Percentiles rank a stretch among this genome's conserved stretches.
These are phyloP conservation scores for Babesia ovis DNA, from an alignment of 169 alveolate genomes.

Conservation along the genomic window DNA sequence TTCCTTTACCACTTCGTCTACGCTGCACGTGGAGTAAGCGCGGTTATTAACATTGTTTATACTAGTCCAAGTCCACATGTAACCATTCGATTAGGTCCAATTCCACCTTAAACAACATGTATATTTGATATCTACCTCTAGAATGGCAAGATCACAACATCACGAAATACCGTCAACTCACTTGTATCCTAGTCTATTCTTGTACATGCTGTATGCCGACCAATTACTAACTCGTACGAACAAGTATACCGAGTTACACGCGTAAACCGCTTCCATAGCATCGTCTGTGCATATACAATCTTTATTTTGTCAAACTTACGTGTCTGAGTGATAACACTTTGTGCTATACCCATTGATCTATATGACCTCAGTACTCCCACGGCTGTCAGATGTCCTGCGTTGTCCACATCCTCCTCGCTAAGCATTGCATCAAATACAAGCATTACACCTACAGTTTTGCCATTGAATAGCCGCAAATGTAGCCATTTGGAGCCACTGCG, in stretches of 20 bases:
- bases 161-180: too few relatives aligned
- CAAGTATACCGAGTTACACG: conserved; percentile 51
- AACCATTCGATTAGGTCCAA: too few relatives aligned
- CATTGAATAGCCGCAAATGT: conserved; percentile 77
- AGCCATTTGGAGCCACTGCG: conserved; percentile 65
- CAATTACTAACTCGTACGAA: conserved; percentile 74
- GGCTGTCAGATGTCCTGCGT: conserved; percentile 78
- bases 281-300: conserved; percentile 14
- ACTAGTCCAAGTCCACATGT: too few relatives aligned
- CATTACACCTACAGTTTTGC: conserved; percentile 60
- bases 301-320: conserved; percentile 42
- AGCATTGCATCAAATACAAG: too few relatives aligned
- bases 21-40: too few relatives aligned
- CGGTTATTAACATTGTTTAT: too few relatives aligned
- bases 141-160: too few relatives aligned
- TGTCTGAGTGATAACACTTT: conserved; percentile 67
- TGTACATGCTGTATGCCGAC: conserved; percentile 73
- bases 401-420: conserved; percentile 77
- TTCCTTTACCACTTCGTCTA: conserved; percentile 67
- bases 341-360: conserved; percentile 72
- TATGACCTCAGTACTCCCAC: conserved; percentile 76
- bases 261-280: conserved; percentile 60
- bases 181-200: conserved; percentile 67
- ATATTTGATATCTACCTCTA: too few relatives aligned
- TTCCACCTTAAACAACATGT: too few relatives aligned